Conservation (phyloP, 306 rosid species). For the Vigna unguiculata region DNA sequence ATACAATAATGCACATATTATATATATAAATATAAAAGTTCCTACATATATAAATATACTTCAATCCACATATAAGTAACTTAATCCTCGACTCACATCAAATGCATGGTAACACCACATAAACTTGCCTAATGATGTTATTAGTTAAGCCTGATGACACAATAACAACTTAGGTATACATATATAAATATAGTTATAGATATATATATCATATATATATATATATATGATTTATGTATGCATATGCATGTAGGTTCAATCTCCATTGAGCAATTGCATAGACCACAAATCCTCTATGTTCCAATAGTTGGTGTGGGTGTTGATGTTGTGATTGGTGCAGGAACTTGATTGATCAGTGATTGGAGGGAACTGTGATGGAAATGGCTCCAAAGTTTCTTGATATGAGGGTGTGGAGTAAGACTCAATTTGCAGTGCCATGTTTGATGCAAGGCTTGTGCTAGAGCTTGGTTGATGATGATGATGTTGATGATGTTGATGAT, state of each 20-base stretch:
- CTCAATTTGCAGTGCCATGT: constrained; percentile 57
- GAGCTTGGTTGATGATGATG: constrained; percentile 55
- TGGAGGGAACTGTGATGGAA: constrained; percentile 43
- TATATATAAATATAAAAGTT: not conserved
- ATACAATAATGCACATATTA: not conserved
- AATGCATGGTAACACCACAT: constrained; percentile 24
- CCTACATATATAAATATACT: constrained; percentile 38
- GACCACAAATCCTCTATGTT: constrained; percentile 97
- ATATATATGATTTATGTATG: not conserved
- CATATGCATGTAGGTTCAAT: not conserved
- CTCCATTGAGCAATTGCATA: constrained; percentile 73
- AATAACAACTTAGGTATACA: constrained; percentile 42
- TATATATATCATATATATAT: not conserved
- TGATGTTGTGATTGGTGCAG: constrained; percentile 45
- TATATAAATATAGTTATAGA: not conserved
- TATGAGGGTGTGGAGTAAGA: constrained; percentile 48
- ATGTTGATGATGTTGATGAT: not conserved
- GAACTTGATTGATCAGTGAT: constrained; percentile 50
- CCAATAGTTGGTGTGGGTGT: constrained; percentile 63
- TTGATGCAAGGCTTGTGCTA: constrained; percentile 47
- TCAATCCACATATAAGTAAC: constrained; percentile 43
- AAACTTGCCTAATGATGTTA: constrained; percentile 48
- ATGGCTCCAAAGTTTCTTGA: constrained; percentile 51
- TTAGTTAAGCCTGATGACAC: constrained; percentile 14
- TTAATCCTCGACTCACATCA: not conserved